phyloP scores from a whole-genome alignment of 768 basidiomycete species.

The Hygrocybe coccinea region DNA sequence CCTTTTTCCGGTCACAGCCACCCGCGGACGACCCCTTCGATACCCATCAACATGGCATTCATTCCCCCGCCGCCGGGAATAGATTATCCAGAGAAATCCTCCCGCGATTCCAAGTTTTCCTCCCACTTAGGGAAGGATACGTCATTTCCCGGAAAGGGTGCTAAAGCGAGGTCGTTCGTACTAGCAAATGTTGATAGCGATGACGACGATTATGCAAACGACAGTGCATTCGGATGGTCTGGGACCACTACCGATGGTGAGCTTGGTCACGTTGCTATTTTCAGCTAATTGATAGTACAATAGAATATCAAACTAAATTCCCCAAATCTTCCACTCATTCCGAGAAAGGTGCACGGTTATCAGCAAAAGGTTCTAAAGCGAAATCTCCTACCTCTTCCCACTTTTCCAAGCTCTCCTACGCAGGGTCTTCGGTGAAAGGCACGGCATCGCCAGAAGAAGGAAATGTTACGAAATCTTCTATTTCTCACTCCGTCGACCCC shows the following conservation, averaged over 20 bases:
- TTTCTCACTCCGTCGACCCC: not conserved
- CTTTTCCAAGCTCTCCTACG: not conserved
- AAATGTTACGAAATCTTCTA: not conserved
- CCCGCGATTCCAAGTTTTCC: slow-evolving; percentile 1
- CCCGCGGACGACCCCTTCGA: not conserved
- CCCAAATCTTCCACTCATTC: not conserved
- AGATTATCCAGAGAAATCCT: slow-evolving; percentile 1
- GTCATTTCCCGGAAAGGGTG: not conserved
- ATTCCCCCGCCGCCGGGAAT: not conserved
- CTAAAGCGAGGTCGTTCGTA: not conserved
- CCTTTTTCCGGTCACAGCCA: not conserved
- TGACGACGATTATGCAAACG: no score
- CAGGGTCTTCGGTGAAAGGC: not conserved
- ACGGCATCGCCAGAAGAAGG: not conserved
- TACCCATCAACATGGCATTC: slow-evolving; percentile 5
- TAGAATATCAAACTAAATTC: not conserved
- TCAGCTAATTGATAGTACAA: not conserved
- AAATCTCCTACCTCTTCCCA: not conserved
- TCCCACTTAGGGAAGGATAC: not conserved
- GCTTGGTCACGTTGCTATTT: not conserved
- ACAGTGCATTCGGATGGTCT: not conserved
- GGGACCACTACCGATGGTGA: not conserved
- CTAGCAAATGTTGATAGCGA: not conserved
- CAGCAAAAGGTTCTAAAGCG: not conserved
- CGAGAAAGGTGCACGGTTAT: not conserved